These are phyloP conservation scores for Coemansia sp. DNA, from an alignment of 192 early-diverging fungal species.

Conservation along the genomic window DNA sequence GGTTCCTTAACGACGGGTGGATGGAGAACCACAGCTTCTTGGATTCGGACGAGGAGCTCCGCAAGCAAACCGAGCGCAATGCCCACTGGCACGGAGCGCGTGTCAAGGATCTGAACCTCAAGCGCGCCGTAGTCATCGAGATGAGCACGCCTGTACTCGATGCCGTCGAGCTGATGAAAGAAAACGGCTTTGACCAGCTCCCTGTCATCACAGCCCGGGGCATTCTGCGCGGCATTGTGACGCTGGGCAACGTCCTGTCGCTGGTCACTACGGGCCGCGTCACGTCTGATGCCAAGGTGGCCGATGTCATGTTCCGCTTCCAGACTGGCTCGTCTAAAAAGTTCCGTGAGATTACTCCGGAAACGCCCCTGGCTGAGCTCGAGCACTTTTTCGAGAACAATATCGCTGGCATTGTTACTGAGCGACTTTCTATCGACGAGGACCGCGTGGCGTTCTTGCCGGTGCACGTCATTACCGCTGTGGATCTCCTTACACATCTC, in stretches of 20 bases:
- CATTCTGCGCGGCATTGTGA: slow-evolving; percentile 81
- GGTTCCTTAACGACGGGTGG: slow-evolving; percentile 98
- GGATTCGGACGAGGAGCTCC: slow-evolving; percentile 64
- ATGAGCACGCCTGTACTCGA: slow-evolving; percentile 71
- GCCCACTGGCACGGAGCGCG: slow-evolving; percentile 80
- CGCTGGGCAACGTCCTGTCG: slow-evolving; percentile 84
- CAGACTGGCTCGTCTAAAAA: slow-evolving; percentile 64
- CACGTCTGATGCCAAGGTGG: slow-evolving; percentile 65
- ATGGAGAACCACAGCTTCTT: slow-evolving; percentile 90
- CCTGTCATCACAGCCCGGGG: slow-evolving; percentile 76
- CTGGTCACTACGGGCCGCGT: slow-evolving; percentile 75
- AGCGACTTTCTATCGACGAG: slow-evolving; percentile 56
- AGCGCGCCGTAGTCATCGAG: slow-evolving; percentile 85
- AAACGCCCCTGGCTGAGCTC: slow-evolving; percentile 83
- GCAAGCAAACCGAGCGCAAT: slow-evolving; percentile 69
- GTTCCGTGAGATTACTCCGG: slow-evolving; percentile 86
- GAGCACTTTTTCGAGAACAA: slow-evolving; percentile 92
- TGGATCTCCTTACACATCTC: slow-evolving; percentile 86
- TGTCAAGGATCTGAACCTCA: slow-evolving; percentile 78
- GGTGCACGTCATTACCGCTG: slow-evolving; percentile 93
- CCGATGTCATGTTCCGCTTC: slow-evolving; percentile 82
- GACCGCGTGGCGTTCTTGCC: slow-evolving; percentile 61
- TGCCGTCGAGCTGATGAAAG: slow-evolving; percentile 88
- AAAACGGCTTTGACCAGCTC: slow-evolving; percentile 92
- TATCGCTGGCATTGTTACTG: slow-evolving; percentile 89